phyloP scores from a whole-genome alignment of 352 stramenopile genomes.

The Phytopythium oedochilum region DNA sequence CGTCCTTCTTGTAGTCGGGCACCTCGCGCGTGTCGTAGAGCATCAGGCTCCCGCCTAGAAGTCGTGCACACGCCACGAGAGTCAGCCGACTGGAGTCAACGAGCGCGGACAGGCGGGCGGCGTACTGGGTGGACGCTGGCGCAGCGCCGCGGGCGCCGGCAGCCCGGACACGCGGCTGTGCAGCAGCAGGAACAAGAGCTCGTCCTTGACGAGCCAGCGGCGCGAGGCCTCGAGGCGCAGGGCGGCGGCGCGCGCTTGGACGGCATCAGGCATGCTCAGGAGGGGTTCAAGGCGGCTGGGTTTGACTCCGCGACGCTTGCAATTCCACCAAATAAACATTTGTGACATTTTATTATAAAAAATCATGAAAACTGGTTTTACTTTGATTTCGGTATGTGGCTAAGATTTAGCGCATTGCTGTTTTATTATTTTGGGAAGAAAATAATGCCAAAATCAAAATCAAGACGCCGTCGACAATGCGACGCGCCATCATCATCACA shows the following conservation, averaged over 20 bases:
- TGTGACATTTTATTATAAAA: no score
- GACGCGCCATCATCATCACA: no score
- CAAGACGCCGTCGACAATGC: no score
- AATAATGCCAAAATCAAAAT: no score
- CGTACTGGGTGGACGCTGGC: constrained; percentile 56
- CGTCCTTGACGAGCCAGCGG: constrained; percentile 84
- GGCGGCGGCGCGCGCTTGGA: constrained; percentile 26
- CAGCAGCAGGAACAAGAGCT: constrained; percentile 68
- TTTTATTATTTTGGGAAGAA: no score
- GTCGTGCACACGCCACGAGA: background rate
- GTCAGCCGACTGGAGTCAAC: background rate
- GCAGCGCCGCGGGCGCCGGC: constrained; percentile 34
- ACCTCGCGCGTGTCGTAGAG: constrained; percentile 63
- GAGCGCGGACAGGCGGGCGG: background rate
- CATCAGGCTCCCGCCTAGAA: constrained; percentile 58
- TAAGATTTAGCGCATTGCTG: no score
- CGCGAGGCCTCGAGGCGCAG: constrained; percentile 39
- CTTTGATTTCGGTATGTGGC: no score
- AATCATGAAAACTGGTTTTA: no score
- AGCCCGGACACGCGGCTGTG: constrained; percentile 41
- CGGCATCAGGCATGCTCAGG: constrained; percentile 11
- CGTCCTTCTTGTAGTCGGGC: constrained; percentile 83
- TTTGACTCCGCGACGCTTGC: no score
- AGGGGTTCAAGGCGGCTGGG: no score
- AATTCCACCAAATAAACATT: no score